Percentiles rank a stretch among this genome's conserved stretches.
These are phyloP conservation scores for Penicillium sp. DNA, from an alignment of 2,329 filamentous ascomycete species.

Conservation along the genomic window DNA sequence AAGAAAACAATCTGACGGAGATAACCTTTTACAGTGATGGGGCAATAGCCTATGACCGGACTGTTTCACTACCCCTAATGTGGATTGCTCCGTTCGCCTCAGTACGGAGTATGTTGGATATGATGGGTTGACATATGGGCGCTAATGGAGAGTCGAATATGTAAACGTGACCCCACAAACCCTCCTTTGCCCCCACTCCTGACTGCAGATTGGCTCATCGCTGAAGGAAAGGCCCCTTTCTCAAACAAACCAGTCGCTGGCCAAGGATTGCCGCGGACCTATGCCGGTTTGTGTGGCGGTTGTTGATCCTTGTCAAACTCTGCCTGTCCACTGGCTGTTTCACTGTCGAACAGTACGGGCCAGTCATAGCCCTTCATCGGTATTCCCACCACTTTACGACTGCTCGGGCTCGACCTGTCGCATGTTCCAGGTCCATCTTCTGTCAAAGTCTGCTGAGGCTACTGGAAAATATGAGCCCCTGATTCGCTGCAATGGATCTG, in stretches of 20 bases:
- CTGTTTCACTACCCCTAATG: background rate
- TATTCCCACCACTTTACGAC: constrained; percentile 4
- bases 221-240: constrained; percentile 13
- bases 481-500: constrained; percentile 1
- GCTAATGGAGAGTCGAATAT: constrained; percentile 4
- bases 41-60: background rate
- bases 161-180: background rate
- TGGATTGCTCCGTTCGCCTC: background rate
- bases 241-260: constrained; percentile 16
- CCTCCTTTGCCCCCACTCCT: constrained; percentile 8
- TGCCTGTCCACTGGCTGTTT: constrained; percentile 12
- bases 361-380: constrained; percentile 10
- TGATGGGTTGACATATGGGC: background rate
- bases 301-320: constrained; percentile 11
- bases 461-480: background rate
- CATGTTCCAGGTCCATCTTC: constrained; percentile 8
- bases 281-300: constrained; percentile 8
- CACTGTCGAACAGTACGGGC: constrained; percentile 12
- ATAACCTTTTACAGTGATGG: background rate
- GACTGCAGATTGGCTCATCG: constrained; percentile 10
- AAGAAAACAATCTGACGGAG: constrained; percentile 2
- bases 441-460: background rate
- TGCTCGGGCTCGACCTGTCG: constrained; percentile 10
- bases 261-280: constrained; percentile 12
- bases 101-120: too few relatives aligned